Percentiles rank a stretch among this genome's conserved stretches.
These are phyloP conservation scores for Cytospora paraplurivora DNA, from an alignment of 2,329 filamentous ascomycete species.

Conservation along the genomic window DNA sequence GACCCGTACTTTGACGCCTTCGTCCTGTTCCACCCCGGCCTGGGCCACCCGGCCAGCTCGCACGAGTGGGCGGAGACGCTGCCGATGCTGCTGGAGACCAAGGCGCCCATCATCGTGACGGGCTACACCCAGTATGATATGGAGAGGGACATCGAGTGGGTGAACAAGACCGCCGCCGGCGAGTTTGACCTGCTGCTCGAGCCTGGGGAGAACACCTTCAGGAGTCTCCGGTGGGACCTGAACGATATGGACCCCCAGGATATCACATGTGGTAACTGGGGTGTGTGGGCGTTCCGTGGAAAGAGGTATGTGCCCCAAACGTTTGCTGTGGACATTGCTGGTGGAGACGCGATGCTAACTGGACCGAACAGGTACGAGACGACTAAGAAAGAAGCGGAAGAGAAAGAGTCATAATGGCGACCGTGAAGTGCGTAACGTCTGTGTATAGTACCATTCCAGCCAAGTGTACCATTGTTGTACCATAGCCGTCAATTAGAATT, in stretches of 20 bases:
- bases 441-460: background rate
- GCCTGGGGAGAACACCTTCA: slow-evolving; percentile 91
- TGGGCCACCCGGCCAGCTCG: slow-evolving; percentile 89
- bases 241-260: slow-evolving; percentile 96
- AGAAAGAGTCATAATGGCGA: background rate
- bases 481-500: background rate
- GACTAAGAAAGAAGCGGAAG: slow-evolving; percentile 51
- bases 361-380: slow-evolving; percentile 59
- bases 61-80: slow-evolving; percentile 94
- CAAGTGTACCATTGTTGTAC: slow-evolving; percentile 14
- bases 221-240: slow-evolving; percentile 93
- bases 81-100: slow-evolving; percentile 88
- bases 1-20: slow-evolving; percentile 99
- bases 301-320: slow-evolving; percentile 70
- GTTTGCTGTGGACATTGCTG: background rate
- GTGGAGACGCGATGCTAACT: slow-evolving; percentile 38
- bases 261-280: slow-evolving; percentile 95
- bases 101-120: slow-evolving; percentile 90
- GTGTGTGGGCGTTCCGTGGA: slow-evolving; percentile 93
- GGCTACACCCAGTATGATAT: slow-evolving; percentile 97
- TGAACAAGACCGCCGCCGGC: slow-evolving; percentile 79
- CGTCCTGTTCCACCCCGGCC: slow-evolving; percentile 92
- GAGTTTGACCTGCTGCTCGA: slow-evolving; percentile 92
- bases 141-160: slow-evolving; percentile 88
- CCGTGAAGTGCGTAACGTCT: background rate